Base-by-base conservation (phyloP, 352 stramenopile genomes). In the Paralagenidium karlingii region DNA sequence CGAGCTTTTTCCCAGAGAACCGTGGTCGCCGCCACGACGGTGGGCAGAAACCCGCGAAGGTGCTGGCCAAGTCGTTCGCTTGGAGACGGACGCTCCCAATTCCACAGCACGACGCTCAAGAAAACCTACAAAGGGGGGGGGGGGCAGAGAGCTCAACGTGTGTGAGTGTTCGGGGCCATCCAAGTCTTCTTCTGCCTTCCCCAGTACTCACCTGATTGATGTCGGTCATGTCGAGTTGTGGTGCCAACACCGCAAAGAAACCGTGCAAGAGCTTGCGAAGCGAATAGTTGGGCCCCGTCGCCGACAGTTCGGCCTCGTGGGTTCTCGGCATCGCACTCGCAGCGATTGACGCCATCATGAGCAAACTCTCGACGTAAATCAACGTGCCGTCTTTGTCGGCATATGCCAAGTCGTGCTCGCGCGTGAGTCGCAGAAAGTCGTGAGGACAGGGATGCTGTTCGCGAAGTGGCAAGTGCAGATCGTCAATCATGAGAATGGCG, bases 1-100 rank as follows among this genome's bases (percentile, higher is more conserved):
- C 57, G 44, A 8, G 81, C 39, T 15, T 54, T 53, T 22, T 82
- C 59, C 70, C 70, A 85, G 2, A 85, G 40, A 8, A 77, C 55
- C 0, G 51, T 70, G 0, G 65, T 75, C 0, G 40, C 60, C 16
- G 63, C 58, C 1, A 67, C 47, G 4, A 77, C 15, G 0, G 57
- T 18, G 1, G 58, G 55, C 8, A 77, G 12, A 1, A 45, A 38
- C 0, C 56, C 36, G 6, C 46, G 47, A 13, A 74, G 37, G 3
- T 33, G 4, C 19, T 39, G 22, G 1, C 55, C 20, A 0, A 77
- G 15, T 1, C 46, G 40, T 19, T 34, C 44, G 5, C 41, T 10
- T 5, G 43, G 24, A 9, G 30, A 24, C 2, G 38, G 26, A 8
- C 41, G 27, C 15, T 55, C 36, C 34, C 47, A 51, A n/a, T 50